Conservation (phyloP, 169 alveolate genomes). For the Cryptosporidium sp. region DNA sequence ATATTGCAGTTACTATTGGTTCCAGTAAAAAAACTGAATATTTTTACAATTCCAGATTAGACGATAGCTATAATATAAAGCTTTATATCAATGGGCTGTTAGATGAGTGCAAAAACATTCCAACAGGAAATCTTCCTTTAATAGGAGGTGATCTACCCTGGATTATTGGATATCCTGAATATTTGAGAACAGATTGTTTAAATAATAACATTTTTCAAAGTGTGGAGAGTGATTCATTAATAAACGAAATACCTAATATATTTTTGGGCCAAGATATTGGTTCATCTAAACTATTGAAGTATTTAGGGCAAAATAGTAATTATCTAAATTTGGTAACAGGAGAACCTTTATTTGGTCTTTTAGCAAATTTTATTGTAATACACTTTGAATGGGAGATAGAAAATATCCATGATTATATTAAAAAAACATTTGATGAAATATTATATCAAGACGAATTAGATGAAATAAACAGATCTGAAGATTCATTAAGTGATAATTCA, state of each 20-base stretch:
- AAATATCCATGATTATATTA: constrained; percentile 39
- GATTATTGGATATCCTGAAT: constrained; percentile 40
- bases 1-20: constrained; percentile 46
- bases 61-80: not conserved
- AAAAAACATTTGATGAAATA: constrained; percentile 17
- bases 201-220: not conserved
- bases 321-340: constrained; percentile 16
- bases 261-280: constrained; percentile 42
- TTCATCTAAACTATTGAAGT: not conserved
- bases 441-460: constrained; percentile 25
- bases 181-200: not conserved
- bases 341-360: constrained; percentile 41
- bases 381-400: constrained; percentile 29
- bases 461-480: not conserved
- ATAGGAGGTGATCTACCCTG: constrained; percentile 52
- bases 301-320: not conserved
- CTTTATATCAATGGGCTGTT: constrained; percentile 49
- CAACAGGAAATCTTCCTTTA: constrained; percentile 12
- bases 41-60: not conserved
- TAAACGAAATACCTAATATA: not conserved
- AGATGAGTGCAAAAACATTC: constrained; percentile 24
- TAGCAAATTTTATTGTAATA: constrained; percentile 17
- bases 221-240: not conserved
- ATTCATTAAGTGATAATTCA: not conserved
- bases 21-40: not conserved